A percentile compares a stretch with the other conserved stretches of the same genome.
phyloP scores from a whole-genome alignment of 768 basidiomycete genomes.

The Rubroboletus pulcherrimus region DNA sequence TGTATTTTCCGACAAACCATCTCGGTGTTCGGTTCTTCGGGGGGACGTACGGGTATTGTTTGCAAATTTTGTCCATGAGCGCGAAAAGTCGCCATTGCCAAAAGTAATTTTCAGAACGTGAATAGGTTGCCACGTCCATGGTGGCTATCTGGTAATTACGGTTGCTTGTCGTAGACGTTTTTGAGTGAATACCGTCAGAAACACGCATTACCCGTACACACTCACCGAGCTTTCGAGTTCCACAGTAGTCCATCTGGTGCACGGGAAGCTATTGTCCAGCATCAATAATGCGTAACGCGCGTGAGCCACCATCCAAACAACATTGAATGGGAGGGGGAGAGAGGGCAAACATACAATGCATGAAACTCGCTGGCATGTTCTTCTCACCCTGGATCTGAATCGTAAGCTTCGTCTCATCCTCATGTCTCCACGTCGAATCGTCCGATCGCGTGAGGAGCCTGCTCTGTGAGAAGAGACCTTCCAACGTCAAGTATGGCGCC shows the following conservation, averaged over 20 bases:
- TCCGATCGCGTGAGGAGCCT: slow-evolving; percentile 12
- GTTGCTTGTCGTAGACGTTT: slow-evolving; percentile 30
- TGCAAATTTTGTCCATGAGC: slow-evolving; percentile 44
- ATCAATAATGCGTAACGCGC: neutral
- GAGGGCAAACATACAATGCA: slow-evolving; percentile 32
- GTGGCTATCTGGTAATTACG: slow-evolving; percentile 45
- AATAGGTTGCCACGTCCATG: slow-evolving; percentile 43
- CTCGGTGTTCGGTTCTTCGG: slow-evolving; percentile 40
- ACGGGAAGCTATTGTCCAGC: slow-evolving; percentile 20
- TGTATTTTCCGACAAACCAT: slow-evolving; percentile 48
- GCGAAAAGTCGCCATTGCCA: slow-evolving; percentile 47
- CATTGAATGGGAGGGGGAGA: neutral
- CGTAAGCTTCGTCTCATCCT: slow-evolving; percentile 28
- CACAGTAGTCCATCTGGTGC: slow-evolving; percentile 33
- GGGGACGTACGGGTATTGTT: slow-evolving; percentile 32
- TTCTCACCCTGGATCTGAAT: slow-evolving; percentile 43
- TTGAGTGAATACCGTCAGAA: neutral
- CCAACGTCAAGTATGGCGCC: slow-evolving; percentile 34
- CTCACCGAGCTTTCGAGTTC: slow-evolving; percentile 29
- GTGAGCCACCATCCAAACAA: no score
- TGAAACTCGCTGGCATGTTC: slow-evolving; percentile 37
- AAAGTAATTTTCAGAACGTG: slow-evolving; percentile 46
- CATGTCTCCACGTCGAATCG: slow-evolving; percentile 13
- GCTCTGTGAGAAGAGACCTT: slow-evolving; percentile 34
- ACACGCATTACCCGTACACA: neutral